Evolutionary conservation across 345 rosid genomes (phyloP), one percentile per base, ranked within the genome.

Genomic region (Pugionium dolabratum): DNA sequence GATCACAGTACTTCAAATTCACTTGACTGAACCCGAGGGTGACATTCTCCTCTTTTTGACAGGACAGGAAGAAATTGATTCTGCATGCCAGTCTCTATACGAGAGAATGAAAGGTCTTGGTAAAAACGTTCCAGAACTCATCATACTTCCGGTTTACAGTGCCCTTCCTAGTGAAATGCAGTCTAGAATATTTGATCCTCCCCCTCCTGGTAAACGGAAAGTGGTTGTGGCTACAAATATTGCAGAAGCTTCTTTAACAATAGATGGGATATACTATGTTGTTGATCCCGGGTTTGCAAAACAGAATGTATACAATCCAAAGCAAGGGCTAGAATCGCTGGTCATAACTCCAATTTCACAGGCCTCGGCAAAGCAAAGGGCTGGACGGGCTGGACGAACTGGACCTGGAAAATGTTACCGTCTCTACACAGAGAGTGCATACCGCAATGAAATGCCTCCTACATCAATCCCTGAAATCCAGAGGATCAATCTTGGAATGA

Each of bases 151-250:
- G 28, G 89, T 87, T 55, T 89, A 87, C 72, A 81, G 94, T 82
- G 94, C 91, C 30, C 88, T 87, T 55, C 96, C 91, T 46, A 85
- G 94, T 76, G 89, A 87, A 74, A 87, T 89, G 94, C 96, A 87
- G 63, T 87, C 94, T 2, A 89, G 89, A 75, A 89, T 87, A 10
- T 89, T 89, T 76, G 94, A 85, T 0, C 94, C 94, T n/a, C 79
- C 91, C 0, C 94, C 96, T 50, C 88, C 79, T 33, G 96, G 91
- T 55, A 84, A 84, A 70, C 76, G 96, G 63, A 90, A 90, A 76
- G 96, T 90, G 69, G 89, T 87, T 48, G 86, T 90, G 51, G 96
- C 96, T 41, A 87, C 96, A 37, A 90, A 85, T 69, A 87, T 87
- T 70, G 96, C 91, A 5, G 96, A 90, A 70, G 87, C 95, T 10